Evolutionary conservation across 2,329 filamentous ascomycete genomes (phyloP), one percentile per base, ranked within the genome.

Genomic region (Phyllosticta capitalensis): DNA sequence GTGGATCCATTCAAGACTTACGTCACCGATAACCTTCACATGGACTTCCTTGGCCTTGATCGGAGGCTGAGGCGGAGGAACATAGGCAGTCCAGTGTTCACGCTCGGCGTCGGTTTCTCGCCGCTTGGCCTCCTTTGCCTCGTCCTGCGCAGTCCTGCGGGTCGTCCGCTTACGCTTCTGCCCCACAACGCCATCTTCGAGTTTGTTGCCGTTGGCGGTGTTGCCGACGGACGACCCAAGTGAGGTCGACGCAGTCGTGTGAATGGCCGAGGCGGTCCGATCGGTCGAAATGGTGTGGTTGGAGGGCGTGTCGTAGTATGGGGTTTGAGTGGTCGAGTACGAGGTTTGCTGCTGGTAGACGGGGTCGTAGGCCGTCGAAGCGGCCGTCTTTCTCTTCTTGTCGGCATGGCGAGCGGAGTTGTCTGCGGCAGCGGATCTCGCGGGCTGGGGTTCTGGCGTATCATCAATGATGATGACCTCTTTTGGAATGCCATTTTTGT

Each of bases 221-320:
- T 78, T 83, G 72, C 81, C 82, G 26, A 77, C 78, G 65, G 82
- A 79, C 6, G 89, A 92, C 14, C 86, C 87, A 5, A 92, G 76
- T 14, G 92, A 97, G 0, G 94, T 96, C 5, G 91, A 86, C 51
- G 92, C 92, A 0, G 92, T 96, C 3, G 90, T 94, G 68, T 92
- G 85, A 60, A 92, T 78, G 51, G 83, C 82, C 17, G 90, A 94
- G 30, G 88, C 88, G 14, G 89, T 95, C 63, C 90, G 84, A 72
- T 92, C 90, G 65, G 87, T 94, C 4, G 90, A 95, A 59, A 86
- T 80, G 12, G 89, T 90, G 52, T 88, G 87, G 55, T 82, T 84
- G 58, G 83, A 85, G 14, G 83, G 82, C 14, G 84, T 83, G 52
- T 82, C 80, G 67, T 87, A 84, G 63, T 84, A 83, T 55, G 88